Evolutionary conservation across 2,329 filamentous ascomycete species (phyloP), one percentile per base, ranked within the genome.

Genomic region (Spiromastix sp.): DNA sequence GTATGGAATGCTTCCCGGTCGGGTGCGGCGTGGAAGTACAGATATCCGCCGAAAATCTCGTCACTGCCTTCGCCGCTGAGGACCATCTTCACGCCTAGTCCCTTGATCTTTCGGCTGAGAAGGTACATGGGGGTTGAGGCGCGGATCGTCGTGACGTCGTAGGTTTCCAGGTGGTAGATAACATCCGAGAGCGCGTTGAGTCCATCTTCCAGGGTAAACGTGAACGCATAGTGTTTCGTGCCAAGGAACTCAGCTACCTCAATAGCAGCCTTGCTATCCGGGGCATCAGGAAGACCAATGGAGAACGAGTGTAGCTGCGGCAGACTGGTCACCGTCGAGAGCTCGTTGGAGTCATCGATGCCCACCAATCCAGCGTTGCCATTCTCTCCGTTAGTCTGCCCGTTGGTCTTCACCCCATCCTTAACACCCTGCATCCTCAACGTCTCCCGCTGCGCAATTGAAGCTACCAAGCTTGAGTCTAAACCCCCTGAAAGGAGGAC

Each of bases 31-130:
- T 94, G 86, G 77, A 98, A 98, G 72, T 98, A 98, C 13, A 98
- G 77, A 64, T 98, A 98, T 35, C 91, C 91, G 44, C 91, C 91
- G 50, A 96, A 96, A 59, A 95, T 95, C 67, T 98, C 91, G 61
- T 98, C 91, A 54, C 83, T 91, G 32, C 91, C 91, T 66, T 98
- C 91, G 42, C 91, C 91, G 53, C 83, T 93, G 43, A 98, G 74
- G 38, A 98, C 91, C 91, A 98, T 98, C 77, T 98, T 98, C 56
- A 98, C 84, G 45, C 91, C 91, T 79, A 95, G 89, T 22, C 87
- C 91, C 73, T 98, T 98, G 72, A 98, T 98, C 72, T 98, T 98
- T 59, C 93, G 80, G 42, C 85, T 91, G 31, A 98, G 74, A 44
- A 98, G 70, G 68, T 95, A 98, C 91, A 98, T 98, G 47, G 91